Base-by-base conservation (phyloP, 139 green algal species). In the Diplosphaera chodatii region DNA sequence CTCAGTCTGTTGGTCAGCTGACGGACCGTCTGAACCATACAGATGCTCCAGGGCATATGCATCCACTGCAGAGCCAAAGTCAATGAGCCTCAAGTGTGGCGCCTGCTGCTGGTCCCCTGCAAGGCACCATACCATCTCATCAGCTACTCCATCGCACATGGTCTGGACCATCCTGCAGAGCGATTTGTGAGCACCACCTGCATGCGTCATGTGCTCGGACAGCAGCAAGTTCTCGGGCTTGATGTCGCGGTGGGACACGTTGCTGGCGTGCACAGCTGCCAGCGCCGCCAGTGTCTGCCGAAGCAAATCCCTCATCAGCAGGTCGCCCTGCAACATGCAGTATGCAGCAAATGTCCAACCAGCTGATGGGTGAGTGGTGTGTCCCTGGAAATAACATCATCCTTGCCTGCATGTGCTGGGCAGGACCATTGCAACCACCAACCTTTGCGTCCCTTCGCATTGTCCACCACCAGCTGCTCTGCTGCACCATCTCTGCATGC, bases 201-300 rank as follows among this genome's bases (percentile, higher is more conserved):
- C 37, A 48, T 6, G 10, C 16, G 48, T 25, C 48, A 59, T 5
- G 18, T 59, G 16, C 48, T 13, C 8, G 8, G 48, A 59, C 25
- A 92, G 55, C 64, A 93, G 82, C 48, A 93, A 30, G 68, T 93
- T 93, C 70, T 91, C 87, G 0, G 82, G 85, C 81, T 94, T 94
- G n/a, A 93, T 56, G 40, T 91, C 83, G 30, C 80, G 74, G 74
- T 94, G 89, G 0, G 82, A 88, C 6, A 91, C 74, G 73, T 88
- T 86, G 28, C 70, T 64, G 18, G 70, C 67, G 63, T 94, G 89
- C n/a, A 88, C 66, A 0, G 71, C 76, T 22, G 78, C 63, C 62
- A 92, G 70, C 32, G 67, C 88, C 22, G 62, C 6, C 30, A 92
- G 67, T 65, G 87, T 73, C 79, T 93, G 85, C 32, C 72, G 68